Percentiles rank a stretch among this genome's conserved stretches.
Conservation (phyloP, 345 rosid species). For the Hypericum perforatum region DNA sequence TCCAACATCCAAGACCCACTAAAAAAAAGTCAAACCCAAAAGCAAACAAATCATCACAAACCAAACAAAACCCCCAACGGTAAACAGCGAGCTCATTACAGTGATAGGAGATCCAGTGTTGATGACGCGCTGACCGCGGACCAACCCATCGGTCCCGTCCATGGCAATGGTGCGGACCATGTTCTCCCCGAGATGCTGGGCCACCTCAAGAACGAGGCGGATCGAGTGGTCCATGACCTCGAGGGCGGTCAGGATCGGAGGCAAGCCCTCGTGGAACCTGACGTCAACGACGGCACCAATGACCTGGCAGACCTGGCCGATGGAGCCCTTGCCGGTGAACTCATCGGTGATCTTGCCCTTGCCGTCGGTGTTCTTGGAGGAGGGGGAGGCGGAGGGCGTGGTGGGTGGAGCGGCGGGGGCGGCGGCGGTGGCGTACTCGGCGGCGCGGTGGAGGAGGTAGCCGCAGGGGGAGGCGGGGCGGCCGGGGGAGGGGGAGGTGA, state of each 20-base stretch:
- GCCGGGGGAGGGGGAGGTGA: constrained; percentile 12
- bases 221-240: constrained; percentile 66
- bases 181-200: constrained; percentile 89
- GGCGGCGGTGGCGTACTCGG: constrained; percentile 56
- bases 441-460: constrained; percentile 45
- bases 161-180: constrained; percentile 87
- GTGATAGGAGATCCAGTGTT: constrained; percentile 94
- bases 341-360: constrained; percentile 70
- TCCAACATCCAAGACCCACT: no score
- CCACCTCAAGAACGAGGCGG: constrained; percentile 83
- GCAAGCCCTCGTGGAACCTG: constrained; percentile 76
- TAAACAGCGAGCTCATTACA: constrained; percentile 22
- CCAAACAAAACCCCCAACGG: neutral
- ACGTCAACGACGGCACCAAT: constrained; percentile 97
- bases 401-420: constrained; percentile 40
- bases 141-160: constrained; percentile 89
- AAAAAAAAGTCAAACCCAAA: neutral
- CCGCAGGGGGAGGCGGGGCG: constrained; percentile 43
- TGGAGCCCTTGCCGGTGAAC: constrained; percentile 75
- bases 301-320: constrained; percentile 89
- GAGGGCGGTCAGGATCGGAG: constrained; percentile 94
- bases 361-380: constrained; percentile 16
- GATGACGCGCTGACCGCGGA: constrained; percentile 71
- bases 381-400: constrained; percentile 24
- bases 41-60: neutral